Base-by-base conservation (phyloP, 345 rosid genomes). In the Linum lewisii region DNA sequence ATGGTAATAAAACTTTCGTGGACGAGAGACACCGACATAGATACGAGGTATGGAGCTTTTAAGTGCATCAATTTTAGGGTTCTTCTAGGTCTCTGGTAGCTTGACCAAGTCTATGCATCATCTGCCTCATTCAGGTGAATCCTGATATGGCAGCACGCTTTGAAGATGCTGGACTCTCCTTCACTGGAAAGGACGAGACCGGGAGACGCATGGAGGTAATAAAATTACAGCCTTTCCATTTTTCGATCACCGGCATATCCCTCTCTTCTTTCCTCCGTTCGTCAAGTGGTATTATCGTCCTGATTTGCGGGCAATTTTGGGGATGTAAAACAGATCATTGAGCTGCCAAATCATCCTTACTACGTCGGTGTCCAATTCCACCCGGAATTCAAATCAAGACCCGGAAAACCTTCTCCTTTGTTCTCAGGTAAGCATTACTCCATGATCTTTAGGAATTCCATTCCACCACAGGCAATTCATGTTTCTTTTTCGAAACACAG, bases 171-270 rank as follows among this genome's bases (percentile, higher is more conserved):
- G 60, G 60, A 10, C 60, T 57, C 21, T 32, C 44, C 32, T 57
- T 57, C 14, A 25, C 60, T 15, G 60, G 60, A 7, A 57, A 57
- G 60, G 60, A 57, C 16, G 60, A 32, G 34, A 57, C 60, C 19
- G 60, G 60, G 11, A 22, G 19, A 15, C 60, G 60, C 21, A 57
- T 57, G 60, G 60, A 57, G 60, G 60, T 57, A 57, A n/a, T n/a
- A n/a, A n/a, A n/a, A n/a, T n/a, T n/a, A n/a, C n/a, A n/a, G n/a
- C n/a, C n/a, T n/a, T n/a, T n/a, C n/a, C n/a, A n/a, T n/a, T n/a
- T n/a, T n/a, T n/a, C n/a, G n/a, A n/a, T n/a, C n/a, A n/a, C n/a
- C n/a, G n/a, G n/a, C 7, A 14, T 1, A 5, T 34, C 7, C 13
- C 18, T 42, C 47, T 42, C 10, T 11, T 11, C 47, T 42, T 4